These are phyloP conservation scores for Sarocladium brachiariae DNA, from an alignment of 2,329 filamentous ascomycete genomes.

Conservation along the genomic window DNA sequence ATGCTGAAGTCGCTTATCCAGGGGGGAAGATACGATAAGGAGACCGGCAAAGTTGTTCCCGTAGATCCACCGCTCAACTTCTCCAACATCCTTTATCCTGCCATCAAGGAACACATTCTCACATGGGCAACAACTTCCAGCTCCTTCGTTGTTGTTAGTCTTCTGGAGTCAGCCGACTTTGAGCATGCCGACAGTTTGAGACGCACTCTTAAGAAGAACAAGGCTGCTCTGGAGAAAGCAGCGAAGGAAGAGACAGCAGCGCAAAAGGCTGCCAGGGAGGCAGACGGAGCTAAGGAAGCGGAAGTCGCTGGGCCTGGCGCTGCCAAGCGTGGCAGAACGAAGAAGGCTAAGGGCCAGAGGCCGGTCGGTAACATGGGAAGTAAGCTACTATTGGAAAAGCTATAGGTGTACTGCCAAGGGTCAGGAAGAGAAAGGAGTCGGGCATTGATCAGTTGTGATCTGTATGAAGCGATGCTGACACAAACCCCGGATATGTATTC, in stretches of 20 bases:
- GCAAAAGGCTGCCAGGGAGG: slow-evolving; percentile 44
- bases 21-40: slow-evolving; percentile 78
- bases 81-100: slow-evolving; percentile 70
- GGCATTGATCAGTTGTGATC: slow-evolving; percentile 2
- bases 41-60: slow-evolving; percentile 61
- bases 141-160: slow-evolving; percentile 76
- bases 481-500: neutral
- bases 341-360: slow-evolving; percentile 36
- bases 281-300: too few relatives aligned
- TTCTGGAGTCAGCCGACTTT: slow-evolving; percentile 72
- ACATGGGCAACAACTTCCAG: slow-evolving; percentile 82
- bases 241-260: slow-evolving; percentile 51
- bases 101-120: slow-evolving; percentile 68
- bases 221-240: slow-evolving; percentile 62
- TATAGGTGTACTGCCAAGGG: slow-evolving; percentile 29
- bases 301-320: slow-evolving; percentile 34
- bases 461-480: slow-evolving; percentile 9
- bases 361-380: slow-evolving; percentile 55
- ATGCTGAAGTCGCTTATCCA: slow-evolving; percentile 89
- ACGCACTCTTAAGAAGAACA: slow-evolving; percentile 65
- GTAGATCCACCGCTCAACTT: slow-evolving; percentile 75
- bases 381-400: slow-evolving; percentile 52
- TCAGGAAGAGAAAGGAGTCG: slow-evolving; percentile 7
- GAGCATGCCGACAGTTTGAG: slow-evolving; percentile 58
- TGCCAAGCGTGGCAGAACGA: slow-evolving; percentile 35